Percentiles rank a stretch among this genome's conserved stretches.
Evolutionary conservation across 306 rosid genomes (phyloP).

Genomic region (Gastrolobium bilobum): DNA sequence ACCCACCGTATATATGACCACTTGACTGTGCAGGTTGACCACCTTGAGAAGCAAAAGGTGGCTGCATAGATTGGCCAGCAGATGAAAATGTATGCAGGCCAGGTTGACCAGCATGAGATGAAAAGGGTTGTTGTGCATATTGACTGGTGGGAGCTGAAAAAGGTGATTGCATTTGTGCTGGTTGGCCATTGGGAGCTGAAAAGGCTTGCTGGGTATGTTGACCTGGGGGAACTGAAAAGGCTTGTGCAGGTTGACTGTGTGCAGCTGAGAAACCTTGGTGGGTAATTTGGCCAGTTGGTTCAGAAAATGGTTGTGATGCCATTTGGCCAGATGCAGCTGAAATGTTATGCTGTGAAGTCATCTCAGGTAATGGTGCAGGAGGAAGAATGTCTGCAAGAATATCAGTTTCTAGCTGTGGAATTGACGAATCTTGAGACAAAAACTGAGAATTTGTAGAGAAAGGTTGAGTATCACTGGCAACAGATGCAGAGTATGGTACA

Average conservation of each 20-base stretch:
- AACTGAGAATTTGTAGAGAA: conserved; percentile 61
- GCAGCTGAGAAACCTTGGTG: conserved; percentile 48
- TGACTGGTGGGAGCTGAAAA: conserved; percentile 47
- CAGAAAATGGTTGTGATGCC: conserved; percentile 52
- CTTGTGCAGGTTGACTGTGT: conserved; percentile 48
- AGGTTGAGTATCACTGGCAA: conserved; percentile 57
- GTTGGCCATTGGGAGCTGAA: conserved; percentile 57
- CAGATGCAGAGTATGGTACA: conserved; percentile 62
- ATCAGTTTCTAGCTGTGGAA: conserved; percentile 64
- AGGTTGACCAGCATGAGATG: conserved; percentile 63
- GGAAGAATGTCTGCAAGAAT: conserved; percentile 91
- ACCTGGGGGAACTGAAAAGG: conserved; percentile 45
- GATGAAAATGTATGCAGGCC: conserved; percentile 47
- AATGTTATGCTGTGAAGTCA: conserved; percentile 59
- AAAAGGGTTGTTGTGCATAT: conserved; percentile 49
- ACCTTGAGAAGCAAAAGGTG: conserved; percentile 57
- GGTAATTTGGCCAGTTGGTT: conserved; percentile 41
- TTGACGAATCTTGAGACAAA: conserved; percentile 60
- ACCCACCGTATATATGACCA: conserved; percentile 62
- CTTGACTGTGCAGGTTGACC: conserved; percentile 68
- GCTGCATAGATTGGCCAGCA: conserved; percentile 51
- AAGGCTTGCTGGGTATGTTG: conserved; percentile 48
- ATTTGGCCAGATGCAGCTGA: conserved; percentile 53
- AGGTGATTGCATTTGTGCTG: conserved; percentile 42
- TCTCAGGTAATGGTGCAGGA: conserved; percentile 67